Percentiles rank a stretch among this genome's conserved stretches.
These are phyloP conservation scores for Alternaria longipes DNA, from an alignment of 2,329 filamentous ascomycete species.

Conservation along the genomic window DNA sequence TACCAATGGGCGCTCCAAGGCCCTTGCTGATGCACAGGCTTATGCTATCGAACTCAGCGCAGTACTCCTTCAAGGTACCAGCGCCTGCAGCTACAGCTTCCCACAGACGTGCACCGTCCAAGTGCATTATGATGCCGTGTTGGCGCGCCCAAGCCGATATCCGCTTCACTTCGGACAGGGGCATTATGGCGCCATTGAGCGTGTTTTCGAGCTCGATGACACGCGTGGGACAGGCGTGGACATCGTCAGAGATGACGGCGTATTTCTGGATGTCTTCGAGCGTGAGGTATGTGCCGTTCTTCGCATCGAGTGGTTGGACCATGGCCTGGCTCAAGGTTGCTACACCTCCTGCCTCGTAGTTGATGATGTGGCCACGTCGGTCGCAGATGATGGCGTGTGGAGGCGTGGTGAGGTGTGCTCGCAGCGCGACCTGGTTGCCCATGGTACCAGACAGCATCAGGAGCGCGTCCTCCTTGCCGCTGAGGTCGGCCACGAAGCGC, in stretches of 20 bases:
- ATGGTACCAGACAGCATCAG: conserved; percentile 91
- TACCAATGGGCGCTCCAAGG: conserved; percentile 81
- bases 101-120: conserved; percentile 84
- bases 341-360: conserved; percentile 74
- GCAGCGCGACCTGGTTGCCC: conserved; percentile 88
- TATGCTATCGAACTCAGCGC: conserved; percentile 75
- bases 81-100: conserved; percentile 78
- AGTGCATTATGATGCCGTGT: conserved; percentile 73
- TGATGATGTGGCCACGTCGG: conserved; percentile 77
- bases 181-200: conserved; percentile 79
- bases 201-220: conserved; percentile 90
- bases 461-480: conserved; percentile 78
- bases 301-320: conserved; percentile 71
- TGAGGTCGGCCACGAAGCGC: conserved; percentile 74
- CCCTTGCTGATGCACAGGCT: conserved; percentile 85
- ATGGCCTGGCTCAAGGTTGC: conserved; percentile 76
- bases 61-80: conserved; percentile 72
- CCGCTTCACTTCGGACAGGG: conserved; percentile 72
- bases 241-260: conserved; percentile 71
- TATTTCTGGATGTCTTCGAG: conserved; percentile 77
- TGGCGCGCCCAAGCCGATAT: conserved; percentile 74
- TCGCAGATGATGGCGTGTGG: conserved; percentile 85
- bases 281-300: conserved; percentile 77
- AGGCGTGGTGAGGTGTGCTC: conserved; percentile 79
- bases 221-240: conserved; percentile 81